phyloP scores from a whole-genome alignment of 768 basidiomycete species.

The Boletus edulis region DNA sequence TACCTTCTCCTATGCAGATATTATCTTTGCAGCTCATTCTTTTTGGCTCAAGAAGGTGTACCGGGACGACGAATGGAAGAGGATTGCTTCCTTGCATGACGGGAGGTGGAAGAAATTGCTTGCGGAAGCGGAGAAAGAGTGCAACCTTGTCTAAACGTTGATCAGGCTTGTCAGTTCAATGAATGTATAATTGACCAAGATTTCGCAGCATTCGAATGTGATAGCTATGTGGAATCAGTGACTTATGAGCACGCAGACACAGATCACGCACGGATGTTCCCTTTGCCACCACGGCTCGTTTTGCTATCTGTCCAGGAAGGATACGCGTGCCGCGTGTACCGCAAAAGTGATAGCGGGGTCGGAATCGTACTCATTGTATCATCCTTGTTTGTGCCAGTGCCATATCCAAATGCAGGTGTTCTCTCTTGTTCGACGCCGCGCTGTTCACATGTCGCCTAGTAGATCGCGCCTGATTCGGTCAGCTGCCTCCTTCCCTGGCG shows the following conservation, averaged over 20 bases:
- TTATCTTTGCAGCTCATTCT: constrained; percentile 17
- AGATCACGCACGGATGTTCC: too few relatives aligned
- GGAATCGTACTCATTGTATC: constrained; percentile 69
- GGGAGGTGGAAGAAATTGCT: constrained; percentile 28
- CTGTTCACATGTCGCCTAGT: constrained; percentile 42
- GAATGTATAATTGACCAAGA: too few relatives aligned
- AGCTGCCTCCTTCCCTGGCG: constrained; percentile 73
- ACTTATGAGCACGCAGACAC: too few relatives aligned
- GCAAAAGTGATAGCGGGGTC: constrained; percentile 67
- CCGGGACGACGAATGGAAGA: constrained; percentile 27
- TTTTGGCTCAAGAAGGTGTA: constrained; percentile 20
- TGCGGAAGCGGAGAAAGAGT: constrained; percentile 25
- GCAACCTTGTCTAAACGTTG: constrained; percentile 5
- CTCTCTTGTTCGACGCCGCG: too few relatives aligned
- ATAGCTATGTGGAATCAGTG: too few relatives aligned
- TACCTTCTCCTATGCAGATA: constrained; percentile 32
- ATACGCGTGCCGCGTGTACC: constrained; percentile 51
- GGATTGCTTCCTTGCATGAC: constrained; percentile 22
- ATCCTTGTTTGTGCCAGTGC: constrained; percentile 31
- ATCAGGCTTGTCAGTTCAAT: background rate
- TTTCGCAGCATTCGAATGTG: too few relatives aligned
- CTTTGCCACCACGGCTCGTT: too few relatives aligned
- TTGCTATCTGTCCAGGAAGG: constrained; percentile 38
- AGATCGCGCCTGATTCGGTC: constrained; percentile 65
- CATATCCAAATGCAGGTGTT: too few relatives aligned